Evolutionary conservation across 2,329 filamentous ascomycete genomes (phyloP), one percentile per base, ranked within the genome.

Genomic region (Cytospora leucostoma): DNA sequence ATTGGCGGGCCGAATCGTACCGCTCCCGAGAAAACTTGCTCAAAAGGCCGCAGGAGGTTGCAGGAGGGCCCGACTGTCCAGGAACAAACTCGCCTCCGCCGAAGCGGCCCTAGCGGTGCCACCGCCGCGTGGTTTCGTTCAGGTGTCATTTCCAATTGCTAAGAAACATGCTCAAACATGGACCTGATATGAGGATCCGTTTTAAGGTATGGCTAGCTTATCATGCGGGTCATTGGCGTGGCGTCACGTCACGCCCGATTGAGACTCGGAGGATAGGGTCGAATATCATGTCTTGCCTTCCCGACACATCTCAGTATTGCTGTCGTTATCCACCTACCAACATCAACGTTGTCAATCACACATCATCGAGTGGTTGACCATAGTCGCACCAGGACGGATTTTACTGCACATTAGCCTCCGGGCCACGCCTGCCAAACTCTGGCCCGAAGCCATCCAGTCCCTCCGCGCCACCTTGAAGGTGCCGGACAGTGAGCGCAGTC

Each of bases 1-100:
- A 27, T 27, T 27, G 27, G 27, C 27, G 27, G 27, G 27, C 27
- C 27, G 27, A 27, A 27, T 27, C 27, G 27, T 27, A n/a, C 44
- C 44, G n/a, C n/a, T 12, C n/a, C 44, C 44, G 44, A 21, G 40
- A n/a, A 44, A 47, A 49, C 27, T 52, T 61, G 58, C 59, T 61
- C 51, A 52, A 55, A 10, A 50, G 56, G 27, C 27, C 27, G 27
- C 27, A 27, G 27, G 27, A 27, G 27, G 27, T 27, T 4, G 27
- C 27, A 27, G 27, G 27, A 27, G 27, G 27, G 27, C 27, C 27
- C 27, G 27, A 27, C 27, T 3, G 27, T 27, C 27, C 27, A 27
- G 27, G 27, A 27, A 27, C 27, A 27, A 27, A 27, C 27, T 27
- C 27, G 27, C 38, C 47, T 51, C 21, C 47, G 4, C 37, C 51